These are phyloP conservation scores for Corymbia maculata DNA, from an alignment of 345 rosid species.

Conservation along the genomic window DNA sequence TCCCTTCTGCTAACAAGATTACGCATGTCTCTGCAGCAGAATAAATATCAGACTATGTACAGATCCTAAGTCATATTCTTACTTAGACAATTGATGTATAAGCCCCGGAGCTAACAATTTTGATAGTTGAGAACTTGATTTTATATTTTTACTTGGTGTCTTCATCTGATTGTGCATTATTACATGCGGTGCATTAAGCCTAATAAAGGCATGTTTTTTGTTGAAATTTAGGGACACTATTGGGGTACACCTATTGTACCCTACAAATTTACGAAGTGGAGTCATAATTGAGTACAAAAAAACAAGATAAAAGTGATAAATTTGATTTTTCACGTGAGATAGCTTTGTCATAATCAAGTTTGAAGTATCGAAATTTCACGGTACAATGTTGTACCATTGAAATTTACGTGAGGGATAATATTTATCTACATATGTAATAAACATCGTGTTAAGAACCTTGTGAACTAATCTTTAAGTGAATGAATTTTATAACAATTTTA, in stretches of 20 bases:
- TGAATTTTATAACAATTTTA: neutral
- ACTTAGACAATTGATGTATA: neutral
- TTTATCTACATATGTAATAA: neutral
- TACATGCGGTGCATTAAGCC: neutral
- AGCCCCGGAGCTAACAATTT: neutral
- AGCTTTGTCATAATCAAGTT: neutral
- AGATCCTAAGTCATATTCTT: neutral
- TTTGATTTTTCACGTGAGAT: neutral
- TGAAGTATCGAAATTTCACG: neutral
- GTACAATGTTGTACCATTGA: neutral
- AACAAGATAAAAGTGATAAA: neutral
- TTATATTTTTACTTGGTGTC: neutral
- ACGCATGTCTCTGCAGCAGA: neutral
- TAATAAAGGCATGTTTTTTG: neutral
- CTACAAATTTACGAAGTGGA: neutral
- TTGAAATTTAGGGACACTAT: neutral
- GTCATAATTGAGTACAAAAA: neutral
- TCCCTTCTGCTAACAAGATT: neutral
- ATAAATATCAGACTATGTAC: neutral
- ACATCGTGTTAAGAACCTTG: neutral
- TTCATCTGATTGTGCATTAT: neutral
- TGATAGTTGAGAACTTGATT: neutral
- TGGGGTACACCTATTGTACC: neutral
- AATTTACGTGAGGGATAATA: neutral
- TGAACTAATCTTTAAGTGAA: neutral